Percentiles rank a stretch among this genome's conserved stretches.
Conservation (phyloP, 768 basidiomycete species). For the Solioccasus polychromus region DNA sequence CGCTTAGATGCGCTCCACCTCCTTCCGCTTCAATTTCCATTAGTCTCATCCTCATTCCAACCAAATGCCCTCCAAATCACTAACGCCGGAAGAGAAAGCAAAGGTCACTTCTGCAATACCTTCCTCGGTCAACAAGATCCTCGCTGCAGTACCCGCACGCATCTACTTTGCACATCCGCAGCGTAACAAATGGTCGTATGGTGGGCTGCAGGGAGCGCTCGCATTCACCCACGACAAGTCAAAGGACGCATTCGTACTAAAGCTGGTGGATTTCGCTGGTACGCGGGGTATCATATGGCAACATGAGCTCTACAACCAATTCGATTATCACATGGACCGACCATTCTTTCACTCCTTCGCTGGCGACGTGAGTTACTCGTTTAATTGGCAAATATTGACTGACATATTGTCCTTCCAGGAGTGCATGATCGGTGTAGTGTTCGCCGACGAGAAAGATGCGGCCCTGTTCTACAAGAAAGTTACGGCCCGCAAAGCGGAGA, state of each 20-base stretch:
- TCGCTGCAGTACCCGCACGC: slow-evolving; percentile 76
- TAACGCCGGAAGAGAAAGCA: slow-evolving; percentile 72
- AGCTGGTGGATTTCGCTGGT: slow-evolving; percentile 80
- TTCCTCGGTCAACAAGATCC: slow-evolving; percentile 63
- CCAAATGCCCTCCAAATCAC: slow-evolving; percentile 69
- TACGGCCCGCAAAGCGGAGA: slow-evolving; percentile 56
- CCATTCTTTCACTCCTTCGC: slow-evolving; percentile 91
- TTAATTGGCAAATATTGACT: background rate
- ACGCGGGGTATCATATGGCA: slow-evolving; percentile 91
- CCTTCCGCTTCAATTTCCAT: background rate
- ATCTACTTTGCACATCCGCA: slow-evolving; percentile 88
- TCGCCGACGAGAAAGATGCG: slow-evolving; percentile 84
- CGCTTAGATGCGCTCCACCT: slow-evolving; percentile 5
- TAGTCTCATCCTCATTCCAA: background rate
- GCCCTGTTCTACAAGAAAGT: slow-evolving; percentile 86
- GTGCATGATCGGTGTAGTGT: slow-evolving; percentile 90
- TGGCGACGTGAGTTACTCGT: slow-evolving; percentile 72
- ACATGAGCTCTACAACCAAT: slow-evolving; percentile 81
- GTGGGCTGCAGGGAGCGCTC: slow-evolving; percentile 84
- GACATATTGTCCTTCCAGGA: slow-evolving; percentile 44
- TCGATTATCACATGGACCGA: slow-evolving; percentile 80
- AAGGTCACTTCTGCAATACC: slow-evolving; percentile 68
- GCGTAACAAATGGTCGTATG: slow-evolving; percentile 77
- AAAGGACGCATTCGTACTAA: slow-evolving; percentile 58
- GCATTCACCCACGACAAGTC: slow-evolving; percentile 63